Evolutionary conservation across 108 stramenopile species (phyloP), one percentile per base, ranked within the genome.

Genomic region (Hondaea fermentalgiana): DNA sequence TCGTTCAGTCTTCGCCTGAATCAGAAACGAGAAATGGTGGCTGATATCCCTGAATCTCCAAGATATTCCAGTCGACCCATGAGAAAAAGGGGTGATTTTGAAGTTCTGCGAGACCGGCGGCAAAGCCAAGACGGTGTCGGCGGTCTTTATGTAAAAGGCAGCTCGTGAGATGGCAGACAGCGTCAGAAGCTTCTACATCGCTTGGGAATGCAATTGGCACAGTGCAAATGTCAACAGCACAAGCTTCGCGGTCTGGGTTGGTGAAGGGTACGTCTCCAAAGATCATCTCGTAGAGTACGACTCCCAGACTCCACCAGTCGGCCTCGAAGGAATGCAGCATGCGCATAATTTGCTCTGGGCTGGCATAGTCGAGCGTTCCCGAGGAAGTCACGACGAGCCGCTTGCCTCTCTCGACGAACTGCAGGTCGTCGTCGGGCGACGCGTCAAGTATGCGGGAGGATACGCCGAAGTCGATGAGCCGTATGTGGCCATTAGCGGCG

Each of bases 261-360:
- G 35, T 16, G 35, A 28, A 69, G 25, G 64, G 64, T 6, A 69
- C 10, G 14, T n/a, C 17, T 8, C 99, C 99, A 23, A 92, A 89
- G 58, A 98, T 88, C 98, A 99, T 99, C 92, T 99, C 99, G 88
- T 95, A 99, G 49, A 95, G 92, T 60, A 94, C 59, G 60, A 96
- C 96, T 10, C 98, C 98, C 83, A 99, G 92, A 57, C 93, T 92
- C 99, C 99, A 99, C 90, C 94, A 99, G 90, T 99, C 99, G 0
- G 97, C 97, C 4, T 97, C 97, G 89, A 96, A 96, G 28, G 96
- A 97, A 88, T 99, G 98, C 55, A 97, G 97, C 89, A 97, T 96
- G 10, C 95, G 43, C 0, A 96, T 94, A 3, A 98, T 92, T 96
- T 97, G 97, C 92, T 99, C 99, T 12, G 93, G 93, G 28, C 91